phyloP scores from a whole-genome alignment of 371 early-diverging fungal species.

The Haplosporangium sp. region DNA sequence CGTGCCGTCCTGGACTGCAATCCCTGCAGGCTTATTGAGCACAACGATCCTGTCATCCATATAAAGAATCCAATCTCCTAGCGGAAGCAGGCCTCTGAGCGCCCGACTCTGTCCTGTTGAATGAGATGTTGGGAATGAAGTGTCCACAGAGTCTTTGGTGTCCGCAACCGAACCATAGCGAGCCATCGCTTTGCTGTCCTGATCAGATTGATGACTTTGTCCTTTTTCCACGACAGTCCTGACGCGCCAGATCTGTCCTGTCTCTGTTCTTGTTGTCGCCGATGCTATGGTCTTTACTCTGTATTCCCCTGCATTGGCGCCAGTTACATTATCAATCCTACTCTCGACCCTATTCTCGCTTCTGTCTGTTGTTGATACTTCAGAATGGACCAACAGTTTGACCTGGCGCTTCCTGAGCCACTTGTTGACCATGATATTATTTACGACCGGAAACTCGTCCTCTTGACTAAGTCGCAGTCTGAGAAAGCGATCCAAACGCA shows the following conservation, averaged over 20 bases:
- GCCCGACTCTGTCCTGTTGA: background rate
- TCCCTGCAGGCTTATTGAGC: conserved; percentile 33
- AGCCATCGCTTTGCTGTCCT: no score
- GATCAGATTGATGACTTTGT: no score
- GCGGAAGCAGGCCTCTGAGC: conserved; percentile 7
- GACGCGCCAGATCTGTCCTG: conserved; percentile 36
- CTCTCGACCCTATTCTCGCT: background rate
- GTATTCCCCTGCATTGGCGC: no score
- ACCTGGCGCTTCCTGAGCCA: conserved; percentile 37
- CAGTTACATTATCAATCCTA: background rate
- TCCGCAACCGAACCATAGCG: background rate
- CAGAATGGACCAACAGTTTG: conserved; percentile 4
- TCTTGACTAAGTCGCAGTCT: conserved; percentile 11
- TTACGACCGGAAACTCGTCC: conserved; percentile 1
- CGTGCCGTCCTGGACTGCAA: conserved; percentile 38
- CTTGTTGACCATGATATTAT: conserved; percentile 15
- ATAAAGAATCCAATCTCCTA: conserved; percentile 34
- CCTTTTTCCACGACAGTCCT: background rate
- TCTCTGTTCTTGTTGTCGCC: conserved; percentile 8
- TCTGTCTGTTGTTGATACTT: background rate
- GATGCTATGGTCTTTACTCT: background rate
- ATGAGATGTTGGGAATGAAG: background rate
- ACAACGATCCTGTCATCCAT: conserved; percentile 28
- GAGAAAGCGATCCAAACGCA: conserved; percentile 44
- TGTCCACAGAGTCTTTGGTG: no score